Base-by-base conservation (phyloP, 2,329 filamentous ascomycete species). In the Ceratocystis diversiconidia region DNA sequence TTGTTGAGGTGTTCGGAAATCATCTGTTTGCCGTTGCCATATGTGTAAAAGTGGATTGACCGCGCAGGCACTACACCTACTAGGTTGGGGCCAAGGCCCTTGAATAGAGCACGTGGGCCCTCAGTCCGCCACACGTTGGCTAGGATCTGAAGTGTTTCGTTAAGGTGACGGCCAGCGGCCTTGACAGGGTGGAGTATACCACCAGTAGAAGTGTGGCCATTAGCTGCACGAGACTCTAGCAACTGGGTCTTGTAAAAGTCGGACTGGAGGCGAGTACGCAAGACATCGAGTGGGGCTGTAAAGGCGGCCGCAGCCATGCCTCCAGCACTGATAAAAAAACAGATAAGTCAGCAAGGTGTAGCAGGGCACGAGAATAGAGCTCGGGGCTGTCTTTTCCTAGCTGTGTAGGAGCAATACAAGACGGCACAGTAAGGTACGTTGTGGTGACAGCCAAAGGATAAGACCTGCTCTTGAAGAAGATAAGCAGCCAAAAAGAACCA, bases 1-100 rank as follows among this genome's bases (percentile, higher is more conserved):
- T 83, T 72, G 75, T 92, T 90, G 73, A 89, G 85, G 71, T 87
- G 82, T 63, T 90, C 81, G 30, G 87, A 86, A 68, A 95, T 85
- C 61, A 95, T 77, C 41, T 87, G 82, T 77, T 97, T 97, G 70
- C 90, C 88, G 73, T 95, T 97, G 62, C 90, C 90, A 73, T 96
- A 96, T 15, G 90, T 86, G 77, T 87, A 96, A 75, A 97, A 97
- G 75, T 95, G 95, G 76, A 96, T 96, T 63, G 88, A 87, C 68
- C 91, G 82, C 19, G 92, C 92, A 1, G 92, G 92, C 7, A 96
- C 88, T 1, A 96, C 91, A 66, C 92, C 92, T 6, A 94, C 81
- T 6, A 96, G 80, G 74, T 95, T 96, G 0, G 92, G 92, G 0
- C 91, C 92, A 2, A 97, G 81, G 25, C 92, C 92, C 74, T 95